Percentiles rank a stretch among this genome's conserved stretches.
These are phyloP conservation scores for Trapa bicornis DNA, from an alignment of 345 rosid species.

Conservation along the genomic window DNA sequence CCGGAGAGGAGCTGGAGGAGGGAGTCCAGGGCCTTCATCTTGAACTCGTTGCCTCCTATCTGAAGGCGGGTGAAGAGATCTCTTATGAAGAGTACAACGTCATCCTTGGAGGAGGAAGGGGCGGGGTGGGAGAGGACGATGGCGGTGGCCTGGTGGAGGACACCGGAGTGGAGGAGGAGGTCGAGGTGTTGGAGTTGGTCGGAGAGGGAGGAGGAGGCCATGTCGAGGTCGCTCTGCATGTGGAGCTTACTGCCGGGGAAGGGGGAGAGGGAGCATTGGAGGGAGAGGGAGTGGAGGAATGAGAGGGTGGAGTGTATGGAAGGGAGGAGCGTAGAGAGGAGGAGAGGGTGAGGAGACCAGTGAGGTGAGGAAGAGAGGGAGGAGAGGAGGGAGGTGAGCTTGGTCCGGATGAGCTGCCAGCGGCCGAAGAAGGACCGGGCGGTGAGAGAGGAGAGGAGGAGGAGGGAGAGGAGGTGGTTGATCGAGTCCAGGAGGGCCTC, in stretches of 20 bases:
- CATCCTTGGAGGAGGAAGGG: slow-evolving; percentile 45
- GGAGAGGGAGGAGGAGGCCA: slow-evolving; percentile 54
- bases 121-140: slow-evolving; percentile 66
- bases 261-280: slow-evolving; percentile 12
- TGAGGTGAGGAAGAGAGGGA: slow-evolving; percentile 28
- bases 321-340: slow-evolving; percentile 59
- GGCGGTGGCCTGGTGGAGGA: slow-evolving; percentile 59
- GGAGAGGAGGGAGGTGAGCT: slow-evolving; percentile 45
- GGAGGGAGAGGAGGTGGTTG: slow-evolving; percentile 48
- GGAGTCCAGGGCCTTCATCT: slow-evolving; percentile 61
- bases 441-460: slow-evolving; percentile 46
- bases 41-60: slow-evolving; percentile 70
- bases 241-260: slow-evolving; percentile 66
- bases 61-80: slow-evolving; percentile 73
- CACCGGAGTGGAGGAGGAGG: slow-evolving; percentile 72
- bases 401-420: slow-evolving; percentile 59
- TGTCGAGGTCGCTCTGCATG: slow-evolving; percentile 87
- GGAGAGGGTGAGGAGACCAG: slow-evolving; percentile 17
- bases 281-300: slow-evolving; percentile 51
- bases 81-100: slow-evolving; percentile 41
- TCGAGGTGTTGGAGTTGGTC: slow-evolving; percentile 54
- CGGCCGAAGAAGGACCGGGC: slow-evolving; percentile 61
- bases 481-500: slow-evolving; percentile 50
- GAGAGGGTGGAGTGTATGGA: slow-evolving; percentile 57
- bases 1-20: slow-evolving; percentile 46